Evolutionary conservation across 306 rosid genomes (phyloP).

Genomic region (Abrus precatorius): DNA sequence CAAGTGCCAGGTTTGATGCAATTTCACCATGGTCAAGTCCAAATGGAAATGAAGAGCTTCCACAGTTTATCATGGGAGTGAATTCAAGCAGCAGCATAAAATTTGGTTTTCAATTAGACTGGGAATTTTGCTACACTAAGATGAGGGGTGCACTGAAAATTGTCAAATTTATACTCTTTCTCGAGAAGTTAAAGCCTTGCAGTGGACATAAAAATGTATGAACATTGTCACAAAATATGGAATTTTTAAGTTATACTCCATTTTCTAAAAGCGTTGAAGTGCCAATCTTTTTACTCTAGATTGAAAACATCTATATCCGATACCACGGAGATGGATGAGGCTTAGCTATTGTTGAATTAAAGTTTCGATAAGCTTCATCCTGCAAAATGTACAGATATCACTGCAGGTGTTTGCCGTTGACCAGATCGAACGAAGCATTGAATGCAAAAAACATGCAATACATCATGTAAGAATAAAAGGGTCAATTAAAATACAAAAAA

Average conservation of each 20-base stretch:
- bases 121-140: background rate
- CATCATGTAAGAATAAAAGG: constrained; percentile 1
- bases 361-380: background rate
- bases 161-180: background rate
- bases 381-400: constrained; percentile 26
- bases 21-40: constrained; percentile 34
- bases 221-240: background rate
- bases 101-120: background rate
- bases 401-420: background rate
- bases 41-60: constrained; percentile 28
- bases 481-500: background rate
- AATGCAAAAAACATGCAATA: constrained; percentile 33
- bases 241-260: background rate
- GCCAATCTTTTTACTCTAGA: background rate
- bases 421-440: constrained; percentile 13
- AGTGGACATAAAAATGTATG: background rate
- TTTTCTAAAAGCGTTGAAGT: background rate
- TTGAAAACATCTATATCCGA: background rate
- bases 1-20: constrained; percentile 13
- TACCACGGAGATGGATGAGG: background rate
- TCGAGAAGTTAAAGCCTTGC: background rate
- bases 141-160: background rate
- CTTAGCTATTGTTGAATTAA: background rate
- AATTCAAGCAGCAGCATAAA: constrained; percentile 7
- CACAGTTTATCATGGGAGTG: constrained; percentile 6